A percentile compares a stretch with the other conserved stretches of the same genome.
Evolutionary conservation across 495 filamentous ascomycete genomes (phyloP).

Genomic region (Penicillium salamii): DNA sequence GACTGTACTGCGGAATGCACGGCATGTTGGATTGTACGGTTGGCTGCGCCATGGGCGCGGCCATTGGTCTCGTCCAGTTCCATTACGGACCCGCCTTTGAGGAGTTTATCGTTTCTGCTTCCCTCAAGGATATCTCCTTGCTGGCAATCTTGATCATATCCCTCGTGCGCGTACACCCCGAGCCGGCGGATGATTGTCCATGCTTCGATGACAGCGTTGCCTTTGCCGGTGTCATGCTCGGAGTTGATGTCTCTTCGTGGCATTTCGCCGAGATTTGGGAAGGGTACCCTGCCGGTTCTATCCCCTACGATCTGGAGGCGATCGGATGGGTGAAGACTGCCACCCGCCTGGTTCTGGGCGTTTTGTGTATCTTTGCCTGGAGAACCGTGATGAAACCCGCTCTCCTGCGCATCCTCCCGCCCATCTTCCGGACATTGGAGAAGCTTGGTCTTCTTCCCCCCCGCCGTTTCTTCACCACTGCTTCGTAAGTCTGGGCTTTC

Average conservation of each 20-base stretch:
- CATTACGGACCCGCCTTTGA: slow-evolving; percentile 67
- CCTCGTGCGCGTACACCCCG: slow-evolving; percentile 85
- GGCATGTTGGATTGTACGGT: slow-evolving; percentile 87
- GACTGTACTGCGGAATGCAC: slow-evolving; percentile 98
- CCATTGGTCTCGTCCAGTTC: slow-evolving; percentile 67
- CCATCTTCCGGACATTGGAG: slow-evolving; percentile 83
- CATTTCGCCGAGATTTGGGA: slow-evolving; percentile 64
- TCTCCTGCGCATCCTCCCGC: slow-evolving; percentile 72
- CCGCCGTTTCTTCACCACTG: slow-evolving; percentile 83
- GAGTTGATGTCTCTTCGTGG: slow-evolving; percentile 77
- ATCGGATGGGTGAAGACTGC: slow-evolving; percentile 60
- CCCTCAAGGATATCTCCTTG: slow-evolving; percentile 53
- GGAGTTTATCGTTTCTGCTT: slow-evolving; percentile 51
- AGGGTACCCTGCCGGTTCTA: slow-evolving; percentile 56
- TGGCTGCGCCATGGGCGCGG: slow-evolving; percentile 71
- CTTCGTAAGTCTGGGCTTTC: slow-evolving; percentile 54
- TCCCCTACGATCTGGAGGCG: slow-evolving; percentile 60
- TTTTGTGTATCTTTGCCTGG: slow-evolving; percentile 83
- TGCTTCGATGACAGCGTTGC: slow-evolving; percentile 97
- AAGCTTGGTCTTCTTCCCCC: slow-evolving; percentile 73
- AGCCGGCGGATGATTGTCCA: slow-evolving; percentile 94
- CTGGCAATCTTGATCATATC: slow-evolving; percentile 63
- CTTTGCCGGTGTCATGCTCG: slow-evolving; percentile 86
- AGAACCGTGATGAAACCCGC: slow-evolving; percentile 81
- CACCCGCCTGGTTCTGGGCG: slow-evolving; percentile 70